Conservation (phyloP, 1,284 basidiomycete species). For the Baeospora myosura region DNA sequence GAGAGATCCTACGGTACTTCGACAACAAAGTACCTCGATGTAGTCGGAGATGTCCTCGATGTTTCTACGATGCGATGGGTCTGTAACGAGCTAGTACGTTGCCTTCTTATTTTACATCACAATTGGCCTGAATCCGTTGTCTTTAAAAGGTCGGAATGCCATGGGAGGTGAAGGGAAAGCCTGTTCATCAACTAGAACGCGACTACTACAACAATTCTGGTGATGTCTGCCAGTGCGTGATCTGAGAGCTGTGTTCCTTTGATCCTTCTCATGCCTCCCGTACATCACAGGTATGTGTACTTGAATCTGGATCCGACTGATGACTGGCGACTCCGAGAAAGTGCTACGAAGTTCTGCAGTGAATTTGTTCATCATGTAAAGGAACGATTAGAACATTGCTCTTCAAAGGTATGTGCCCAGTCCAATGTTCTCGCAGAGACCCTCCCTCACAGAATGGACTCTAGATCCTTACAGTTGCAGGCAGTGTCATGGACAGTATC, state of each 20-base stretch:
- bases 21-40: neutral
- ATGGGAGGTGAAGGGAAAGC: slow-evolving; percentile 44
- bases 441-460: neutral
- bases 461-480: slow-evolving; percentile 2
- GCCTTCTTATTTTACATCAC: neutral
- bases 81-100: slow-evolving; percentile 13
- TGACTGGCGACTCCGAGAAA: slow-evolving; percentile 54
- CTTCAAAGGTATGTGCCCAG: slow-evolving; percentile 10
- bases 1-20: neutral
- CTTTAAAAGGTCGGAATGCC: slow-evolving; percentile 44
- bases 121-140: neutral
- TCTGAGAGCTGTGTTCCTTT: slow-evolving; percentile 3
- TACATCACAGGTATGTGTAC: slow-evolving; percentile 48
- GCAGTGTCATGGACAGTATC: slow-evolving; percentile 2
- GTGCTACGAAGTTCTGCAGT: slow-evolving; percentile 32
- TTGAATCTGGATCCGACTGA: slow-evolving; percentile 44
- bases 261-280: neutral
- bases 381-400: slow-evolving; percentile 26
- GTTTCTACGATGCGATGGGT: slow-evolving; percentile 5
- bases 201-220: slow-evolving; percentile 46
- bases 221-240: slow-evolving; percentile 45
- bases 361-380: slow-evolving; percentile 35
- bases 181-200: slow-evolving; percentile 44
- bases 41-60: slow-evolving; percentile 2
- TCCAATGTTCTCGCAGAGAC: neutral